Evolutionary conservation across 78 protist genomes (phyloP).

Genomic region (Cavenderia fasciculata): DNA sequence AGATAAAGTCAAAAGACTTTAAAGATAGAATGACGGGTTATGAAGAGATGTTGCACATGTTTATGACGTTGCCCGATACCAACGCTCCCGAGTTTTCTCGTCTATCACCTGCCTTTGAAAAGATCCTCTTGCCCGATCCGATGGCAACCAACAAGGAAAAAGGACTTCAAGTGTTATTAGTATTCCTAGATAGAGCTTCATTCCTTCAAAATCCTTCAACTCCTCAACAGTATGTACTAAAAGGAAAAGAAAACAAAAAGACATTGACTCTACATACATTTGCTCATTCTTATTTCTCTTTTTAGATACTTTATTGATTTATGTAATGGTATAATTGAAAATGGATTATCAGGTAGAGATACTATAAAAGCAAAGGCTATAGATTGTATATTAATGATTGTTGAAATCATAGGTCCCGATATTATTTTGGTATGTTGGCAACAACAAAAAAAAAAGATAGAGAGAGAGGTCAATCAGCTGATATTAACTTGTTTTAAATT

Average conservation of each 20-base stretch:
- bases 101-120: constrained; percentile 39
- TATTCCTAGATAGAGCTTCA: constrained; percentile 13
- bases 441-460: too few species aligned
- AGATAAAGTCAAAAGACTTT: constrained; percentile 56
- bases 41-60: constrained; percentile 49
- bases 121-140: constrained; percentile 27
- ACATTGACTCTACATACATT: too few species aligned
- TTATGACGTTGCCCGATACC: not conserved
- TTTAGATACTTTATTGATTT: too few species aligned
- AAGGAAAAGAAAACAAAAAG: too few species aligned
- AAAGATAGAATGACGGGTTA: constrained; percentile 57
- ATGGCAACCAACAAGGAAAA: constrained; percentile 49
- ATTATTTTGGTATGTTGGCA: not conserved
- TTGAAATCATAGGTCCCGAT: constrained; percentile 38
- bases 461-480: too few species aligned
- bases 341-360: constrained; percentile 23
- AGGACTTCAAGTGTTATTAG: constrained; percentile 28
- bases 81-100: constrained; percentile 19
- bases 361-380: constrained; percentile 29
- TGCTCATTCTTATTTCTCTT: too few species aligned
- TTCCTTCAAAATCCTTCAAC: not conserved
- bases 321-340: constrained; percentile 14
- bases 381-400: constrained; percentile 31
- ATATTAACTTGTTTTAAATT: not conserved
- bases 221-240: too few species aligned